Conservation (phyloP, 129 eudicot genomes). For the Escallonia herrerae region DNA sequence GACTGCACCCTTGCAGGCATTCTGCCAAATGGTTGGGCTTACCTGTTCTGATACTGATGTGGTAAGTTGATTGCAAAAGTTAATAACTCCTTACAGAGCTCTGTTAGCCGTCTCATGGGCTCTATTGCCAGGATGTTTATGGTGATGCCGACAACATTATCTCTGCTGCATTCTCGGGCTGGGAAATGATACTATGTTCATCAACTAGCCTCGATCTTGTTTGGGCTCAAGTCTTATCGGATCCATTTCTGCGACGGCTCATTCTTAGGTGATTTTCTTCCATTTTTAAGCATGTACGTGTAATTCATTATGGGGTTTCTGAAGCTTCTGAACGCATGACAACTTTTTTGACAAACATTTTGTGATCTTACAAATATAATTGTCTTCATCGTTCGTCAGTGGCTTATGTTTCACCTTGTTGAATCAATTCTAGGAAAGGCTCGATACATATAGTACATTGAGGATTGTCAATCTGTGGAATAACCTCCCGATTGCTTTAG, state of each 20-base stretch:
- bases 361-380: too few species aligned
- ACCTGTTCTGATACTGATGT: conserved; percentile 36
- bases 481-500: too few species aligned
- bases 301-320: too few species aligned
- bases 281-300: neutral
- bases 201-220: conserved; percentile 56
- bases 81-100: neutral
- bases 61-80: conserved; percentile 26
- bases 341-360: too few species aligned
- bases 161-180: conserved; percentile 67
- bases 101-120: neutral
- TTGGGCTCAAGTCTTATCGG: conserved; percentile 91
- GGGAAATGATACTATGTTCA: conserved; percentile 87
- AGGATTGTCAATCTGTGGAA: too few species aligned
- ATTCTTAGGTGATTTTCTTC: conserved; percentile 57
- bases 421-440: too few species aligned
- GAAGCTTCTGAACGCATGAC: too few species aligned
- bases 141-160: conserved; percentile 67
- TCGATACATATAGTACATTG: too few species aligned
- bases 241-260: conserved; percentile 80
- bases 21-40: conserved; percentile 76
- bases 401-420: too few species aligned
- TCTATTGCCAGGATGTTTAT: conserved; percentile 45
- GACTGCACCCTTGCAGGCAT: conserved; percentile 86
- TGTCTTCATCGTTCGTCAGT: too few species aligned